Evolutionary conservation across 2,329 filamentous ascomycete species (phyloP).

Genomic region (Sordariomycetes sp.): DNA sequence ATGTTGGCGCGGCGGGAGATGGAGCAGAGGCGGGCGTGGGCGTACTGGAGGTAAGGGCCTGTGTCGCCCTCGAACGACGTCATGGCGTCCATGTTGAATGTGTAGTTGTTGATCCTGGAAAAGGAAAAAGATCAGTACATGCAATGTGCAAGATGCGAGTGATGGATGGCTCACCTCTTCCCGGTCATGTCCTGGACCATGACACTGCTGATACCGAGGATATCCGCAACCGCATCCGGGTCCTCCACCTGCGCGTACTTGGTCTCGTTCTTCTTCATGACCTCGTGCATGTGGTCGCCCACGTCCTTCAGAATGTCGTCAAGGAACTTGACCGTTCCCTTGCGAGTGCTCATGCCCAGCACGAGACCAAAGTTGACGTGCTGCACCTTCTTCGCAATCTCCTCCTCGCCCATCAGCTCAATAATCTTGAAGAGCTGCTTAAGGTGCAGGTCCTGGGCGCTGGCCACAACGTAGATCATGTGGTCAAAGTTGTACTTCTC

Average conservation of each 20-base stretch:
- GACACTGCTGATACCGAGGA: slow-evolving; percentile 81
- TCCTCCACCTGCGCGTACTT: slow-evolving; percentile 88
- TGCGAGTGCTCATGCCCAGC: slow-evolving; percentile 56
- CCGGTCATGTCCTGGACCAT: slow-evolving; percentile 98
- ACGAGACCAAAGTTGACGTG: slow-evolving; percentile 69
- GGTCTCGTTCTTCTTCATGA: slow-evolving; percentile 79
- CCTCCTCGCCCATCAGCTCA: slow-evolving; percentile 55
- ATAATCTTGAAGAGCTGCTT: slow-evolving; percentile 67
- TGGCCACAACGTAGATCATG: slow-evolving; percentile 70
- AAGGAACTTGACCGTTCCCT: slow-evolving; percentile 62
- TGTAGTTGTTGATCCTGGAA: slow-evolving; percentile 47
- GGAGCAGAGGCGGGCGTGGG: slow-evolving; percentile 58
- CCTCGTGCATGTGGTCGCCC: slow-evolving; percentile 91
- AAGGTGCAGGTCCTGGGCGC: slow-evolving; percentile 59
- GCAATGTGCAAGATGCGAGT: neutral
- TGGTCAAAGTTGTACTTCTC: slow-evolving; percentile 57
- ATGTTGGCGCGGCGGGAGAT: slow-evolving; percentile 45
- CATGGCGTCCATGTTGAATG: slow-evolving; percentile 72
- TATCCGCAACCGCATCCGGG: slow-evolving; percentile 71
- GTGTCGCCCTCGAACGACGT: slow-evolving; percentile 77
- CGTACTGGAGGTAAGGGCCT: slow-evolving; percentile 75
- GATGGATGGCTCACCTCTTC: slow-evolving; percentile 36
- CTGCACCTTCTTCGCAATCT: slow-evolving; percentile 54
- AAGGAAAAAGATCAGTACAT: neutral
- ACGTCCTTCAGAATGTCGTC: slow-evolving; percentile 67